These are phyloP conservation scores for Delitschia confertaspora DNA, from an alignment of 495 filamentous ascomycete species.

Conservation along the genomic window DNA sequence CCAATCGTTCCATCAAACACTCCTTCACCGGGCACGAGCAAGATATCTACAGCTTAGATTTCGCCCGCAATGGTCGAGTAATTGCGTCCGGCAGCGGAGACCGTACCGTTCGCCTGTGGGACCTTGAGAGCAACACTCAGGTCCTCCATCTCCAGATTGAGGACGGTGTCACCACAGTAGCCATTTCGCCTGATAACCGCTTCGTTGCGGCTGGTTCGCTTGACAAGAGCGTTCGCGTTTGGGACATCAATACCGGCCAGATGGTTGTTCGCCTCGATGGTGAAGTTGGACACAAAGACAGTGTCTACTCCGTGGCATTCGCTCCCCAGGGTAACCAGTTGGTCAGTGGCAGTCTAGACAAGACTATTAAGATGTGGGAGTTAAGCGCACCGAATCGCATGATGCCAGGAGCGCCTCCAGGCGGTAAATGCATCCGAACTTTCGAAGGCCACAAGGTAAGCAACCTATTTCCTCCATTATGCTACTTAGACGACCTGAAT, in stretches of 20 bases:
- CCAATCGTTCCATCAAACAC: conserved; percentile 30
- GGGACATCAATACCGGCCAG: conserved; percentile 32
- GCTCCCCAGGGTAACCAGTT: conserved; percentile 32
- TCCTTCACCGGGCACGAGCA: conserved; percentile 39
- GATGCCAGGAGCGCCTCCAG: conserved; percentile 25
- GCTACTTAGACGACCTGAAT: background rate
- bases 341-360: conserved; percentile 37
- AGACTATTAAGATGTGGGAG: conserved; percentile 42
- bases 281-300: conserved; percentile 37
- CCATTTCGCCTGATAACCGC: conserved; percentile 37
- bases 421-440: conserved; percentile 35
- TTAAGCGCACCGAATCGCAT: conserved; percentile 26
- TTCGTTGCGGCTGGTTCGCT: conserved; percentile 39
- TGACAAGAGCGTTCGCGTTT: conserved; percentile 39
- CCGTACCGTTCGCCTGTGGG: conserved; percentile 38
- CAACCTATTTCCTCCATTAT: background rate
- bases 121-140: conserved; percentile 31
- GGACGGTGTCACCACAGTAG: conserved; percentile 40
- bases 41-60: conserved; percentile 40
- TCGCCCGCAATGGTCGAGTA: conserved; percentile 34
- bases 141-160: conserved; percentile 34
- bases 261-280: conserved; percentile 37
- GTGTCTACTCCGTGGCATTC: conserved; percentile 39
- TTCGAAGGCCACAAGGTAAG: conserved; percentile 39
- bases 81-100: conserved; percentile 40